Conservation (phyloP, 2,329 filamentous ascomycete genomes). For the Fusarium globosum region DNA sequence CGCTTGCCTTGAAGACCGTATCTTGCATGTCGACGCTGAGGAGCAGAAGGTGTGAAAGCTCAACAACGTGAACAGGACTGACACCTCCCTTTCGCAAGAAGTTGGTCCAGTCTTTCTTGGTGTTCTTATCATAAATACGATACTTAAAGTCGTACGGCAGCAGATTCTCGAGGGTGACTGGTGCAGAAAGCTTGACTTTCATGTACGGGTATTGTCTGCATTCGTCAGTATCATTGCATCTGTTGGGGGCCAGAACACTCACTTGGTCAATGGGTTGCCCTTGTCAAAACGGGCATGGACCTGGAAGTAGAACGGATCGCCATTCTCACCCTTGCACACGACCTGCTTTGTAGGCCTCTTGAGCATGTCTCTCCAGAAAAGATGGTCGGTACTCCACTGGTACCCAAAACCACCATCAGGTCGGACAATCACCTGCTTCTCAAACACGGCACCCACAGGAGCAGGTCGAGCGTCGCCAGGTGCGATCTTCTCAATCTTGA, state of each 20-base stretch:
- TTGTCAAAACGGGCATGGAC: conserved; percentile 87
- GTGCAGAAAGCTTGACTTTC: conserved; percentile 90
- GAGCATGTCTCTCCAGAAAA: conserved; percentile 94
- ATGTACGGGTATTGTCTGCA: conserved; percentile 88
- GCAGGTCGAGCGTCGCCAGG: conserved; percentile 91
- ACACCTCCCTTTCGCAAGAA: conserved; percentile 96
- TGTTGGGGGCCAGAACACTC: conserved; percentile 42
- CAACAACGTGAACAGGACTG: conserved; percentile 96
- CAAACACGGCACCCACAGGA: conserved; percentile 89
- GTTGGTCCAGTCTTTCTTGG: conserved; percentile 98
- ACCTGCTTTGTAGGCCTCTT: conserved; percentile 87
- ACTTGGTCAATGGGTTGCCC: conserved; percentile 83
- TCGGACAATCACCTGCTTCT: conserved; percentile 87
- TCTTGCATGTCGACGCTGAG: conserved; percentile 98
- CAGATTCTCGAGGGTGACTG: conserved; percentile 93
- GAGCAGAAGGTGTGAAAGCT: conserved; percentile 91
- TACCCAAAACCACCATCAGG: conserved; percentile 98
- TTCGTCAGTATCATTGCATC: conserved; percentile 21
- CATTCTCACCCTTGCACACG: conserved; percentile 86
- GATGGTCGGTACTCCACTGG: conserved; percentile 87
- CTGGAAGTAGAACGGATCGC: conserved; percentile 96
- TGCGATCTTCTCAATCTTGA: conserved; percentile 97
- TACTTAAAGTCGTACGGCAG: conserved; percentile 99
- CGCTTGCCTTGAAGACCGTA: conserved; percentile 91
- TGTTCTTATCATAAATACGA: conserved; percentile 98